Base-by-base conservation (phyloP, 2,329 filamentous ascomycete species). In the Penicillium sclerotigenum region DNA sequence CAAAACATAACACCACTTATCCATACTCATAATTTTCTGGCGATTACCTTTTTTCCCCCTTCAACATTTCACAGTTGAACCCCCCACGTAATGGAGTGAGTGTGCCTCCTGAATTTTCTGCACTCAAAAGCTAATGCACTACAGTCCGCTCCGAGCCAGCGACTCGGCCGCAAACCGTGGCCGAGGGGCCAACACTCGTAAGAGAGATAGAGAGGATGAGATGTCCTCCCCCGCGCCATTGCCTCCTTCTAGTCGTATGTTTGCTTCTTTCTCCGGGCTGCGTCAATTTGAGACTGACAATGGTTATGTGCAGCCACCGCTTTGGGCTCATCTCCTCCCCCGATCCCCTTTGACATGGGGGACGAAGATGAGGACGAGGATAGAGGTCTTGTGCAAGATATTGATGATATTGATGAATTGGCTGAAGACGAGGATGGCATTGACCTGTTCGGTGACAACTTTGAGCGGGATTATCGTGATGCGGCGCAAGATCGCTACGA, bases 91-190 rank as follows among this genome's bases (percentile, higher is more conserved):
- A 70, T 69, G 65, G 67, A 67, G 68, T 73, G 59, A 64, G 68
- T 61, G 45, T 47, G 14, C 13, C 18, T 24, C 13, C 28, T 43
- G 37, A 51, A 43, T 38, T 46, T 51, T 48, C 45, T 57, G 52
- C 43, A 29, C 16, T 14, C 45, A 47, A 47, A 42, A 47, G 24
- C 59, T 65, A 59, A 65, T 36, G 22, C 51, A 24, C 16, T 24
- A 7, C 43, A 66, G 64, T 59, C 91, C 92, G 72, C 82, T 95
- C 59, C 87, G 88, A 74, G 82, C 86, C 65, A 91, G 87, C 76
- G 88, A 89, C 80, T 86, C 87, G 58, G 92, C 91, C 62, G 91
- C 87, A 67, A 96, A 96, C 76, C 86, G 90, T 65, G 90, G 90
- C 51, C 73, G 82, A 54, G 75, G 76, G 18, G 77, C 77, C 60